Evolutionary conservation across 352 stramenopile genomes (phyloP).

Genomic region (Peronospora farinosa): DNA sequence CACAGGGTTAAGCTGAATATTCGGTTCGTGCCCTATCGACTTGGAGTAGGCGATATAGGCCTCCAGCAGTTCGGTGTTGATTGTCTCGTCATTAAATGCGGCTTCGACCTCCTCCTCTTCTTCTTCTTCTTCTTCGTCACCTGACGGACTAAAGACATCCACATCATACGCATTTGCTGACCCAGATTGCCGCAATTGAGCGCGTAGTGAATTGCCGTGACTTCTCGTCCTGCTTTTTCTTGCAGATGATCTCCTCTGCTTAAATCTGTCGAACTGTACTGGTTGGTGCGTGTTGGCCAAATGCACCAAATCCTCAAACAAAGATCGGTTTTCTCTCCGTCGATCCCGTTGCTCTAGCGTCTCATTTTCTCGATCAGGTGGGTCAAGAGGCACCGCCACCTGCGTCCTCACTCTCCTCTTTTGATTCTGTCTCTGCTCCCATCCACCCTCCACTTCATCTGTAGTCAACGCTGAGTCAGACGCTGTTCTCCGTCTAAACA

Average conservation of each 20-base stretch:
- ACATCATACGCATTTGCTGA: constrained; percentile 22
- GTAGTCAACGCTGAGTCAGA: constrained; percentile 20
- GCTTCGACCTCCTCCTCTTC: constrained; percentile 10
- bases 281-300: constrained; percentile 49
- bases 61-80: constrained; percentile 91
- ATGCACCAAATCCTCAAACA: constrained; percentile 53
- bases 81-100: constrained; percentile 79
- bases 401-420: constrained; percentile 14
- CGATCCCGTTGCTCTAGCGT: constrained; percentile 20
- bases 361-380: constrained; percentile 14
- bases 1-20: constrained; percentile 72
- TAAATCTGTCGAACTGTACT: constrained; percentile 46
- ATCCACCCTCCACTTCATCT: not conserved
- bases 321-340: constrained; percentile 40
- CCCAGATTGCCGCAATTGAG: constrained; percentile 13
- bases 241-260: constrained; percentile 7
- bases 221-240: constrained; percentile 1
- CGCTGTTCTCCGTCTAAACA: constrained; percentile 21
- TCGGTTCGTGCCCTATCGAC: constrained; percentile 73
- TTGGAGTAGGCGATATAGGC: constrained; percentile 91
- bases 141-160: constrained; percentile 77
- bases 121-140: constrained; percentile 6
- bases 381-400: constrained; percentile 22
- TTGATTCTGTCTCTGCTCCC: constrained; percentile 1
- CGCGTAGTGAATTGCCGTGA: constrained; percentile 1